These are phyloP conservation scores for Chytriomyces hyalinus DNA, from an alignment of 192 early-diverging fungal genomes.

Conservation along the genomic window DNA sequence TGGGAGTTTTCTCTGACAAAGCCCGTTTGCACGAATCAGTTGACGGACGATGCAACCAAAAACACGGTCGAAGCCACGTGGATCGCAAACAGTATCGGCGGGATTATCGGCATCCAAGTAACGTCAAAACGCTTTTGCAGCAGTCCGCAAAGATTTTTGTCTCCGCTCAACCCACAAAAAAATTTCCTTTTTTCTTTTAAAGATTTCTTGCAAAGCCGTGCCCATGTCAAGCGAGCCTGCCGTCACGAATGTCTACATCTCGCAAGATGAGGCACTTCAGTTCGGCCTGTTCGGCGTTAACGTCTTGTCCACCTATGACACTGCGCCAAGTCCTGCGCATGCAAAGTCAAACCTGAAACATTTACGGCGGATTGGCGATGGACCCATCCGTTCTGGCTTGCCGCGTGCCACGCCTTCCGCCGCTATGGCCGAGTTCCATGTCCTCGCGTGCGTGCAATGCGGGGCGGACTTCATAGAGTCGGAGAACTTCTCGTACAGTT, in stretches of 20 bases:
- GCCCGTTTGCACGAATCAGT: not conserved
- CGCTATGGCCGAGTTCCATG: not conserved
- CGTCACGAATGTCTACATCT: constrained; percentile 28
- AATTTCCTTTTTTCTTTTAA: not conserved
- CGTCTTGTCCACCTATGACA: constrained; percentile 15
- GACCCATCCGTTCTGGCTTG: not conserved
- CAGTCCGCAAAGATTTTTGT: not conserved
- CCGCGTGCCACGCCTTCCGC: not conserved
- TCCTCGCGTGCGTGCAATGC: constrained; percentile 27
- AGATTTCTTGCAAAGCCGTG: constrained; percentile 16
- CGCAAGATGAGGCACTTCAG: not conserved
- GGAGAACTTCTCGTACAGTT: constrained; percentile 18
- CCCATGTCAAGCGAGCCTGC: constrained; percentile 2
- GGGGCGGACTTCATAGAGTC: constrained; percentile 4
- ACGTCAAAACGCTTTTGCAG: not conserved
- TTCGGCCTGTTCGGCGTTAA: constrained; percentile 28
- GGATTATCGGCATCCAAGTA: constrained; percentile 24
- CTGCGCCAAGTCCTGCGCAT: constrained; percentile 4
- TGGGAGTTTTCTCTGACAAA: constrained; percentile 3
- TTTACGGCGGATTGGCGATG: not conserved
- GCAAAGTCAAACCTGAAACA: not conserved
- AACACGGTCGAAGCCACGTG: constrained; percentile 7
- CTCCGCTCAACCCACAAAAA: not conserved
- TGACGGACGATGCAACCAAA: not conserved
- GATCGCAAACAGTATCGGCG: constrained; percentile 21